Conservation (phyloP, 805 yeast species). For the Kurtzmaniella fragi region DNA sequence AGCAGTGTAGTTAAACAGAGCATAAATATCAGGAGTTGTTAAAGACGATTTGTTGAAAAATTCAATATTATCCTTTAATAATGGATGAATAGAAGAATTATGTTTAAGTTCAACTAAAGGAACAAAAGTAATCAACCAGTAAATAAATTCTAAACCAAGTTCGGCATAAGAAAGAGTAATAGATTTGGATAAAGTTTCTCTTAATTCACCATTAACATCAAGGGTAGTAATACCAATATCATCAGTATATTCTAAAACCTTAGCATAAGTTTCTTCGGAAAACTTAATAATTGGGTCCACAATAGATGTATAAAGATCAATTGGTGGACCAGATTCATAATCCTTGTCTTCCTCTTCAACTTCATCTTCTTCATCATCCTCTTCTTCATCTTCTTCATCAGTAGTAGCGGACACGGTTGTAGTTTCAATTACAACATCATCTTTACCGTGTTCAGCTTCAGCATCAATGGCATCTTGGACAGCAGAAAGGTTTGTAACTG, state of each 20-base stretch:
- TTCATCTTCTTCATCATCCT: slow-evolving; percentile 23
- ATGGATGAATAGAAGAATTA: slow-evolving; percentile 31
- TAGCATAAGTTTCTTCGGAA: slow-evolving; percentile 19
- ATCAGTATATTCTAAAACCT: slow-evolving; percentile 29
- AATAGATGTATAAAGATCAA: slow-evolving; percentile 31
- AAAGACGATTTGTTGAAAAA: slow-evolving; percentile 14
- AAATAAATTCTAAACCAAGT: slow-evolving; percentile 21
- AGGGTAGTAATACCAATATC: slow-evolving; percentile 28
- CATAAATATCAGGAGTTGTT: slow-evolving; percentile 32
- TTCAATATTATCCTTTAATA: slow-evolving; percentile 28
- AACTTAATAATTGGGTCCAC: slow-evolving; percentile 33
- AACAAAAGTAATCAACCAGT: slow-evolving; percentile 28
- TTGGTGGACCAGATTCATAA: slow-evolving; percentile 34
- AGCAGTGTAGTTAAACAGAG: slow-evolving; percentile 23
- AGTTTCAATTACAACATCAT: slow-evolving; percentile 13
- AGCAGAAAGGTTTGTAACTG: slow-evolving; percentile 18
- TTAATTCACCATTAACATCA: slow-evolving; percentile 31
- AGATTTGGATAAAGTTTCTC: slow-evolving; percentile 34
- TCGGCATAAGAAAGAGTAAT: slow-evolving; percentile 32
- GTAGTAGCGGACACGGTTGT: slow-evolving; percentile 12
- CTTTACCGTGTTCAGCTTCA: slow-evolving; percentile 16
- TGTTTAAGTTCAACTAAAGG: slow-evolving; percentile 32
- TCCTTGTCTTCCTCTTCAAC: slow-evolving; percentile 33
- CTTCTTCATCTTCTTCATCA: slow-evolving; percentile 5
- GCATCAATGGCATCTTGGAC: slow-evolving; percentile 9